Evolutionary conservation across 2,329 filamentous ascomycete genomes (phyloP), one percentile per base, ranked within the genome.

Genomic region (Ramichloridium luteum): DNA sequence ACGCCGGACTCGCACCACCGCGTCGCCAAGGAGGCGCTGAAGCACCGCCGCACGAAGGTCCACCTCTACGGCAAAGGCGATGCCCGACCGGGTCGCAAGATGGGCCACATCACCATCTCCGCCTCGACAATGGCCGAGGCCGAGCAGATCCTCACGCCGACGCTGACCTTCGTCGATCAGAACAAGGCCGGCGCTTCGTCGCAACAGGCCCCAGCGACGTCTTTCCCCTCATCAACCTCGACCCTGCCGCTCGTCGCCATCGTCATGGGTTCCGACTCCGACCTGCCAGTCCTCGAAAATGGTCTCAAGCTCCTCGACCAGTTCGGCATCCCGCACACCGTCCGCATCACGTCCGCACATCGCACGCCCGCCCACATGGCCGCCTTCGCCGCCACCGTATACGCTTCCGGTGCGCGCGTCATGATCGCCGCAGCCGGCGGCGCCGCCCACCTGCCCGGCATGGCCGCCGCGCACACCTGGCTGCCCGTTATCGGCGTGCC

Each of bases 11-110:
- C 79, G 0, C 80, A 86, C 47, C 55, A 72, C 23, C 56, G 68
- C 28, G 60, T 74, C 34, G 68, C 69, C 9, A 58, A 67, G 36
- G 58, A 59, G 31, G 75, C 77, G 2, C 59, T 77, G 18, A 61
- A 67, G 27, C 32, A 70, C 68, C 26, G 71, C 67, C 33, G 72
- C 70, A 22, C 44, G 10, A 69, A 65, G 31, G 68, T 94, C 8
- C 88, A 98, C 50, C 72, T 94, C 28, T 98, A 98, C 60, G 86
- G 86, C 49, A 96, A 96, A 60, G 73, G 72, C 8, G 74, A 72
- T 28, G 80, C 85, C 15, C 82, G 85, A 47, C 83, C 82, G 4
- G 80, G 83, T 18, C 77, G 90, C 27, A 98, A 96, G 59, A 96
- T 96, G 62, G 88, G 88, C 8, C 90, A 98, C 56, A 74, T 98